A percentile compares a stretch with the other conserved stretches of the same genome.
Conservation (phyloP, 2,329 filamentous ascomycete species). For the Fusarium bactridioides region DNA sequence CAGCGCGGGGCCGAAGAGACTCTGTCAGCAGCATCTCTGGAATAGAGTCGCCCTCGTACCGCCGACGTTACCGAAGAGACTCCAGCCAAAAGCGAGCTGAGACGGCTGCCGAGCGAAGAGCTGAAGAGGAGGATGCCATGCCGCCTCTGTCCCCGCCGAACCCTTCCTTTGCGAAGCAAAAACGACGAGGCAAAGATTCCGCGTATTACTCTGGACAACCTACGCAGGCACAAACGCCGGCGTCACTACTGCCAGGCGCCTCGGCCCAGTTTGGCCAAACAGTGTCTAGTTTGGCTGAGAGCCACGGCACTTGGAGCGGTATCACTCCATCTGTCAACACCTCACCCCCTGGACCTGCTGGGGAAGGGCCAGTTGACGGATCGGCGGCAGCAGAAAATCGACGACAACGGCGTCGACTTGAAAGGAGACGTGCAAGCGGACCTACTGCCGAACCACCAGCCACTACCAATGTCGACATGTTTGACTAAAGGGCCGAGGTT, state of each 20-base stretch:
- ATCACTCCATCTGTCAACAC: conserved; percentile 51
- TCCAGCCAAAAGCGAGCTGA: conserved; percentile 58
- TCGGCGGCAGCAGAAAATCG: conserved; percentile 59
- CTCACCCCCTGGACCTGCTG: conserved; percentile 46
- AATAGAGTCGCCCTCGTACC: conserved; percentile 58
- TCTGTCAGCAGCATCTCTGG: conserved; percentile 66
- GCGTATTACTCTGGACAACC: conserved; percentile 66
- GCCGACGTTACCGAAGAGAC: conserved; percentile 63
- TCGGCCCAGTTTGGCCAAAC: conserved; percentile 49
- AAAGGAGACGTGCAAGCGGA: conserved; percentile 56
- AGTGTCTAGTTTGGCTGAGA: conserved; percentile 58
- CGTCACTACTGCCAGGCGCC: conserved; percentile 46
- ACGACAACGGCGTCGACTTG: conserved; percentile 62
- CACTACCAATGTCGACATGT: conserved; percentile 30
- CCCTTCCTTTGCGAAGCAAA: conserved; percentile 62
- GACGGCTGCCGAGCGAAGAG: conserved; percentile 54
- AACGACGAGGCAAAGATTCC: conserved; percentile 63
- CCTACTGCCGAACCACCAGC: conserved; percentile 34
- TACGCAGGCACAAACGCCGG: conserved; percentile 42
- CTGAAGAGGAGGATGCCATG: conserved; percentile 51
- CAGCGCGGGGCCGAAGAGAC: conserved; percentile 55
- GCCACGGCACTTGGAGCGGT: conserved; percentile 63
- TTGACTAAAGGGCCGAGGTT: conserved; percentile 8
- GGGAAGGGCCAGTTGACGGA: conserved; percentile 46
- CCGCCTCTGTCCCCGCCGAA: conserved; percentile 62